These are phyloP conservation scores for Boletus semigastroideus DNA, from an alignment of 1,284 basidiomycete genomes.

Conservation along the genomic window DNA sequence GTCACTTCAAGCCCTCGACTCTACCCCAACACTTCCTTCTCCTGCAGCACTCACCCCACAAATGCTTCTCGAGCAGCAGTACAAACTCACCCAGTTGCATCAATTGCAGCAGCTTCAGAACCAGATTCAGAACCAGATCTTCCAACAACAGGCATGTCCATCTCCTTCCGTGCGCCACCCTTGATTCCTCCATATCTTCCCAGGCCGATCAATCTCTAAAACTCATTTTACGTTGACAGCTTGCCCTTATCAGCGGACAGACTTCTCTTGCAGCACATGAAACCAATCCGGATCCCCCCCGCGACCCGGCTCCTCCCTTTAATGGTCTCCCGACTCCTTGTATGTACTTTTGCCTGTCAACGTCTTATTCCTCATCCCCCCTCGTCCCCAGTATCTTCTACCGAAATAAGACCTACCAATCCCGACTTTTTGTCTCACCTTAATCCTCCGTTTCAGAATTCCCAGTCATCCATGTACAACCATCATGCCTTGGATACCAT, in stretches of 20 bases:
- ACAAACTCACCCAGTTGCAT: conserved; percentile 71
- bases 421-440: conserved; percentile 66
- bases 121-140: conserved; percentile 81
- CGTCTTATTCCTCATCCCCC: conserved; percentile 8
- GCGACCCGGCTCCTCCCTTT: conserved; percentile 41
- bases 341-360: conserved; percentile 34
- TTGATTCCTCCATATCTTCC: background rate
- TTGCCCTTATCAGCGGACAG: conserved; percentile 69
- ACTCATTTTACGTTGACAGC: conserved; percentile 41
- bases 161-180: background rate
- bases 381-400: conserved; percentile 50
- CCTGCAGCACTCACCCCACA: conserved; percentile 37
- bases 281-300: conserved; percentile 37
- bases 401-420: conserved; percentile 61
- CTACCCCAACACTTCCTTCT: conserved; percentile 14
- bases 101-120: conserved; percentile 77
- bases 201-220: conserved; percentile 11
- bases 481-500: conserved; percentile 22
- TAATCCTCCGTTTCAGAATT: conserved; percentile 43
- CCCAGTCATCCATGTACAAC: conserved; percentile 31
- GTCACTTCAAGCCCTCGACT: conserved; percentile 41
- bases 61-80: conserved; percentile 57
- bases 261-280: conserved; percentile 33
- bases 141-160: conserved; percentile 72
- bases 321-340: conserved; percentile 73